These are phyloP conservation scores for Lentinus tigrinus DNA, from an alignment of 768 basidiomycete species.

Conservation along the genomic window DNA sequence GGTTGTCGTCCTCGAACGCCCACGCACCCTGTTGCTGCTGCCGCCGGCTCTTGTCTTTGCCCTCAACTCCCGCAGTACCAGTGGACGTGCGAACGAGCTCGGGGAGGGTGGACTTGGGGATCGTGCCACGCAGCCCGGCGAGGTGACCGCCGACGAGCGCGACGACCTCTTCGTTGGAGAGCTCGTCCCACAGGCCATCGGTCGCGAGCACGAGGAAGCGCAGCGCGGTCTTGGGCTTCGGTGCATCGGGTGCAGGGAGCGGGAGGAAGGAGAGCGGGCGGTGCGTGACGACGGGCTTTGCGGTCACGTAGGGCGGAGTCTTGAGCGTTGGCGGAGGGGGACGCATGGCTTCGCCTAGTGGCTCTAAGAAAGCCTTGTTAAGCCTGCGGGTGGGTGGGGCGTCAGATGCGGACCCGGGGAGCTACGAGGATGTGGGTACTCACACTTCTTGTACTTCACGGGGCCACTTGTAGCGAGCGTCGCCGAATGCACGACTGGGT, in stretches of 20 bases:
- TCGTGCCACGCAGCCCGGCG: slow-evolving; percentile 61
- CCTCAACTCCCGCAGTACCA: slow-evolving; percentile 60
- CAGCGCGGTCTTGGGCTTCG: slow-evolving; percentile 37
- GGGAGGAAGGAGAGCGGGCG: slow-evolving; percentile 60
- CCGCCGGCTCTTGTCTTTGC: slow-evolving; percentile 48
- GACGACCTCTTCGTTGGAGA: slow-evolving; percentile 80
- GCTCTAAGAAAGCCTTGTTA: slow-evolving; percentile 64
- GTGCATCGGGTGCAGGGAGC: slow-evolving; percentile 21
- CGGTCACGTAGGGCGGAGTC: slow-evolving; percentile 92
- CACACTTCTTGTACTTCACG: slow-evolving; percentile 70
- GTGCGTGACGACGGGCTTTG: slow-evolving; percentile 80
- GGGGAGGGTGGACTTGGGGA: slow-evolving; percentile 59
- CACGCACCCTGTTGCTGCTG: slow-evolving; percentile 49
- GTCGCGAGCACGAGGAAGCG: slow-evolving; percentile 90
- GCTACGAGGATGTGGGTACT: slow-evolving; percentile 22
- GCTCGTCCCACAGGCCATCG: slow-evolving; percentile 59
- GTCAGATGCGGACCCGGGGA: neutral
- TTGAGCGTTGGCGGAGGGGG: slow-evolving; percentile 61
- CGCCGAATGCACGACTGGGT: slow-evolving; percentile 84
- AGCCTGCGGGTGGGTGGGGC: slow-evolving; percentile 36
- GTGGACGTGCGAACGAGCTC: slow-evolving; percentile 52
- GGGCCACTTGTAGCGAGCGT: slow-evolving; percentile 89
- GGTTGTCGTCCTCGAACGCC: slow-evolving; percentile 78
- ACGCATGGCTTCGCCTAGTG: slow-evolving; percentile 59
- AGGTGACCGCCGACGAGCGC: slow-evolving; percentile 83